Evolutionary conservation across 768 basidiomycete species (phyloP), one percentile per base, ranked within the genome.

Genomic region (Panellus pusillus): DNA sequence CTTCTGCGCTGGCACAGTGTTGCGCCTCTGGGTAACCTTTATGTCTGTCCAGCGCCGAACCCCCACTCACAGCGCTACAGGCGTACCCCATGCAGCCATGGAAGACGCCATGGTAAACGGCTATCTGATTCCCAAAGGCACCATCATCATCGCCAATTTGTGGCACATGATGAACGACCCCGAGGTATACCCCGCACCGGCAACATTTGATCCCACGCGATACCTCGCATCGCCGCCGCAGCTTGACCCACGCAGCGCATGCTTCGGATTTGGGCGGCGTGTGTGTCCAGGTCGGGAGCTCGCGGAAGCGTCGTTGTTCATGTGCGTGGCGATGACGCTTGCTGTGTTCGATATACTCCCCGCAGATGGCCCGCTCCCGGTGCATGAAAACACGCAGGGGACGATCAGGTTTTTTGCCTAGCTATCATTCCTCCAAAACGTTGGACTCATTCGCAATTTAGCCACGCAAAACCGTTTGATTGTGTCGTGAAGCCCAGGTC

Each of bases 101-200:
- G 74, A 79, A 57, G 80, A 80, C 52, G 73, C 74, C 31, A 67
- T 71, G 28, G 66, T 74, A 40, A 56, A 65, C 4, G 78, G 76
- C 7, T 78, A 78, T 54, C 66, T 72, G 20, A 73, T 82, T 40
- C 79, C 81, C n/a, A 79, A 80, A 58, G 59, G 72, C 9, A 61
- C 77, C 0, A 63, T 79, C 32, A 73, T 81, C 44, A 58, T 80
- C 38, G 65, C 69, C 6, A 82, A 82, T 50, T 65, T 78, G 32
- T 81, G 79, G 80, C 78, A 66, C n/a, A 78, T 85, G 65, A 66
- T 80, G 1, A 78, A 79, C 42, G 77, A 86, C 62, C 73, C 74
- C 2, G 64, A 71, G 6, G 66, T 65, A 2, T 83, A 80, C 58
- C 78, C 80, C 0, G 71, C 78, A 28, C 80, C 82, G 2, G 71